Conservation (phyloP, 1,139 yeast species). For the Oligophagozyma castellii region DNA sequence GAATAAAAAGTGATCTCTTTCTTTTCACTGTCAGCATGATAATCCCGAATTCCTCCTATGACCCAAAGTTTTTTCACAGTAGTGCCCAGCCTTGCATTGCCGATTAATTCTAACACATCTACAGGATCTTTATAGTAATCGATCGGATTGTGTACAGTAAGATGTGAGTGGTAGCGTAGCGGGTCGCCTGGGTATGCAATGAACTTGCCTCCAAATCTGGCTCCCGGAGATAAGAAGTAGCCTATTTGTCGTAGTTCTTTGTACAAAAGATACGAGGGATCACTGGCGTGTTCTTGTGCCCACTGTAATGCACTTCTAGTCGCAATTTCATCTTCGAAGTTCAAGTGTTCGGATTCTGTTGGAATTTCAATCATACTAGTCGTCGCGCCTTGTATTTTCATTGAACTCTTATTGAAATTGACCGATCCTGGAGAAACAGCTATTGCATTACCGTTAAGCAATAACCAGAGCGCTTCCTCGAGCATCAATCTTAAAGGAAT, state of each 20-base stretch:
- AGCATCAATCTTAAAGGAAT: constrained; percentile 61
- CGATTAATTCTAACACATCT: constrained; percentile 43
- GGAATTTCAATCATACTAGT: constrained; percentile 12
- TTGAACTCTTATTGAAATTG: constrained; percentile 8
- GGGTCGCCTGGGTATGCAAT: constrained; percentile 96
- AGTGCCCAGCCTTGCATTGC: constrained; percentile 84
- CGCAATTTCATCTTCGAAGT: constrained; percentile 5
- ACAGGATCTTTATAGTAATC: constrained; percentile 38
- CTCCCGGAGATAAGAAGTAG: constrained; percentile 53
- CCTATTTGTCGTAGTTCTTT: constrained; percentile 7
- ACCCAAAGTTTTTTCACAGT: constrained; percentile 84
- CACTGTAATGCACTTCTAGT: not conserved
- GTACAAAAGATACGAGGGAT: constrained; percentile 11
- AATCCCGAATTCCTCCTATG: constrained; percentile 34
- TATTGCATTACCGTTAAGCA: constrained; percentile 30
- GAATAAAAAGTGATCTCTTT: constrained; percentile 34
- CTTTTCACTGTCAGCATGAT: constrained; percentile 8
- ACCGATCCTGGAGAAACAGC: constrained; percentile 16
- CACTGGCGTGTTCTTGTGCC: constrained; percentile 3
- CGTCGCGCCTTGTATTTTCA: constrained; percentile 7
- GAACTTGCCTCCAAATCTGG: constrained; percentile 80
- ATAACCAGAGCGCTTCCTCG: constrained; percentile 63
- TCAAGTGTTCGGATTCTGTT: constrained; percentile 11
- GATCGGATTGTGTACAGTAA: constrained; percentile 44
- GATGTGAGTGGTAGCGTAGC: constrained; percentile 75